Percentiles rank a stretch among this genome's conserved stretches.
phyloP scores from a whole-genome alignment of 2,329 filamentous ascomycete species.

The Fusarium sp. region DNA sequence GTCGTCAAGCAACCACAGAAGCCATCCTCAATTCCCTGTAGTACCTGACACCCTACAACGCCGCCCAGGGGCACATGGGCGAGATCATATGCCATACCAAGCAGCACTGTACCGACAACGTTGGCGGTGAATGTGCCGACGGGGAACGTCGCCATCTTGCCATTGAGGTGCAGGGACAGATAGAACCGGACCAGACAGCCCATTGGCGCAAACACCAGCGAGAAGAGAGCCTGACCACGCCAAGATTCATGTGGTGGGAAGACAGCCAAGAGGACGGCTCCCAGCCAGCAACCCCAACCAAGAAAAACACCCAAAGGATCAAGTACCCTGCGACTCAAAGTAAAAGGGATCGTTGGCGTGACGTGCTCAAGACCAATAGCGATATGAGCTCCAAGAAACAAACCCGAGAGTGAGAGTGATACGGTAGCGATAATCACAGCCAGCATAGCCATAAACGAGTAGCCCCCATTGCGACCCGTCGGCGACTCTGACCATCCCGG shows the following conservation, averaged over 20 bases:
- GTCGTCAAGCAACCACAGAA: conserved; percentile 76
- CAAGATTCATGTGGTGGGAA: conserved; percentile 79
- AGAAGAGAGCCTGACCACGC: conserved; percentile 81
- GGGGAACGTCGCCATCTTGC: conserved; percentile 75
- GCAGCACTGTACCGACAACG: conserved; percentile 77
- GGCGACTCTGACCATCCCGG: conserved; percentile 52
- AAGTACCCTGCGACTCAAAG: conserved; percentile 67
- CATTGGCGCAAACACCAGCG: conserved; percentile 83
- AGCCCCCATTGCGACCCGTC: conserved; percentile 72
- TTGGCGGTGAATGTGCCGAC: conserved; percentile 90
- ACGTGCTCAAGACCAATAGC: conserved; percentile 70
- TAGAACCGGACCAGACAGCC: conserved; percentile 85
- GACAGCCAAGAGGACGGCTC: conserved; percentile 76
- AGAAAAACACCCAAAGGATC: conserved; percentile 74
- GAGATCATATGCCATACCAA: conserved; percentile 83
- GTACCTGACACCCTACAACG: conserved; percentile 72
- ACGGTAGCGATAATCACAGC: conserved; percentile 81
- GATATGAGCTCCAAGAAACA: conserved; percentile 80
- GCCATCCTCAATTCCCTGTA: conserved; percentile 75
- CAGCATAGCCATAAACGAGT: conserved; percentile 84
- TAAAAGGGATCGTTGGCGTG: conserved; percentile 71
- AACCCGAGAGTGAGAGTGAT: conserved; percentile 74
- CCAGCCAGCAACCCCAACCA: conserved; percentile 81
- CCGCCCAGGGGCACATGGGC: conserved; percentile 73
- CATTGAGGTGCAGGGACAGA: conserved; percentile 77